Percentiles rank a stretch among this genome's conserved stretches.
These are phyloP conservation scores for Cyphellophora attinorum DNA, from an alignment of 2,329 filamentous ascomycete species.

Conservation along the genomic window DNA sequence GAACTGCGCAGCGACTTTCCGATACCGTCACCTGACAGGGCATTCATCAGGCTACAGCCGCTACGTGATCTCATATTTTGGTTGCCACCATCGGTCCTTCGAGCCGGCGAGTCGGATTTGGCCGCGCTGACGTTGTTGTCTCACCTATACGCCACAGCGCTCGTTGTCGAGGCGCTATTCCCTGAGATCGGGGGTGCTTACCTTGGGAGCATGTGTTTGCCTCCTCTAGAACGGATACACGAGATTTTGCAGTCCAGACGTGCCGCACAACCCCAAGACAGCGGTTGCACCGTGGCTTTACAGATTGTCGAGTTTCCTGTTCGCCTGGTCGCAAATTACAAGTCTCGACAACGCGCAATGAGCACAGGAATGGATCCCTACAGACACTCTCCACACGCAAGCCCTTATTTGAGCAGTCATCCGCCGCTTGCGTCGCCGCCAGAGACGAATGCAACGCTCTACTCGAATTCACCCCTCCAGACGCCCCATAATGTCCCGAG, in stretches of 20 bases:
- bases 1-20: conserved; percentile 62
- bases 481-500: conserved; percentile 29
- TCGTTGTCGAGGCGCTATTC: conserved; percentile 83
- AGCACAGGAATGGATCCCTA: conserved; percentile 12
- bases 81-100: conserved; percentile 77
- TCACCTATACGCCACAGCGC: conserved; percentile 81
- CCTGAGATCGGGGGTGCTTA: conserved; percentile 86
- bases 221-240: conserved; percentile 79
- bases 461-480: conserved; percentile 30
- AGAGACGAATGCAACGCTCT: conserved; percentile 19
- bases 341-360: conserved; percentile 51
- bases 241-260: conserved; percentile 63
- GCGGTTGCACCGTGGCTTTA: conserved; percentile 52
- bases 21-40: conserved; percentile 63
- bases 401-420: conserved; percentile 11
- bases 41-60: conserved; percentile 82
- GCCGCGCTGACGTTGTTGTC: conserved; percentile 75
- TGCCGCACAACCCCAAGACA: conserved; percentile 46
- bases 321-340: conserved; percentile 59
- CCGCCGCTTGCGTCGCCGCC: conserved; percentile 10
- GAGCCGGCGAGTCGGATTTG: conserved; percentile 64
- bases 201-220: conserved; percentile 69
- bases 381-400: conserved; percentile 15
- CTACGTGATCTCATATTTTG: conserved; percentile 92
- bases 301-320: conserved; percentile 64